A percentile compares a stretch with the other conserved stretches of the same genome.
Evolutionary conservation across 2,329 filamentous ascomycete species (phyloP).

Genomic region (Pseudovirgaria hyperparasitica): DNA sequence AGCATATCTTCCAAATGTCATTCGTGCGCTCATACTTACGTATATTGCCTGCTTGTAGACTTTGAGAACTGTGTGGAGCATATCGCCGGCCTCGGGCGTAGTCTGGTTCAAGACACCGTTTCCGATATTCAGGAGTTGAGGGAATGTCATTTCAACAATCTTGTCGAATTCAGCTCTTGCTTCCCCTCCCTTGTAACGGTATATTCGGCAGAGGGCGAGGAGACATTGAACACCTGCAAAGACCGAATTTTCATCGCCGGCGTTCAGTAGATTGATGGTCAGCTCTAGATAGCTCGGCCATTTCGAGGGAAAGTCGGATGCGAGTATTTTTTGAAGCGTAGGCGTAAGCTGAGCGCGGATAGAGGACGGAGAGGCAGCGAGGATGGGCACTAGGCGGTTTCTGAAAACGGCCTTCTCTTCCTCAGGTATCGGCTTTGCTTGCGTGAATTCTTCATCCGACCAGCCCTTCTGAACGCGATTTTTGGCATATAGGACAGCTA

Average conservation of each 20-base stretch:
- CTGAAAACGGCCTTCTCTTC: conserved; percentile 80
- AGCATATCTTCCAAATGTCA: conserved; percentile 11
- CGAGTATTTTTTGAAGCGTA: conserved; percentile 87
- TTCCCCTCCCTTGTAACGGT: conserved; percentile 82
- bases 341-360: conserved; percentile 90
- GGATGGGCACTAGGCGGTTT: conserved; percentile 75
- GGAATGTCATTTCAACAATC: conserved; percentile 85
- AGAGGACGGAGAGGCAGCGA: conserved; percentile 66
- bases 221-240: conserved; percentile 91
- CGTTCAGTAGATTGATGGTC: conserved; percentile 76
- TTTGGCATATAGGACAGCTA: conserved; percentile 95
- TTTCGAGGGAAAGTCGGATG: conserved; percentile 85
- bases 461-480: conserved; percentile 92
- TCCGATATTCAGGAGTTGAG: conserved; percentile 73
- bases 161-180: conserved; percentile 80
- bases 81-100: conserved; percentile 89
- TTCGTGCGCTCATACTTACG: conserved; percentile 38
- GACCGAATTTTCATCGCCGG: conserved; percentile 73
- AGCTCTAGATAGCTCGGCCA: conserved; percentile 95
- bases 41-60: conserved; percentile 98
- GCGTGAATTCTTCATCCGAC: conserved; percentile 63
- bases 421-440: conserved; percentile 67
- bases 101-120: conserved; percentile 81
- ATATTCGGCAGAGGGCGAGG: conserved; percentile 87
- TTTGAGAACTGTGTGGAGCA: conserved; percentile 90